Evolutionary conservation across 1,284 basidiomycete species (phyloP), one percentile per base, ranked within the genome.

Genomic region (Ceratobasidium theobromae): DNA sequence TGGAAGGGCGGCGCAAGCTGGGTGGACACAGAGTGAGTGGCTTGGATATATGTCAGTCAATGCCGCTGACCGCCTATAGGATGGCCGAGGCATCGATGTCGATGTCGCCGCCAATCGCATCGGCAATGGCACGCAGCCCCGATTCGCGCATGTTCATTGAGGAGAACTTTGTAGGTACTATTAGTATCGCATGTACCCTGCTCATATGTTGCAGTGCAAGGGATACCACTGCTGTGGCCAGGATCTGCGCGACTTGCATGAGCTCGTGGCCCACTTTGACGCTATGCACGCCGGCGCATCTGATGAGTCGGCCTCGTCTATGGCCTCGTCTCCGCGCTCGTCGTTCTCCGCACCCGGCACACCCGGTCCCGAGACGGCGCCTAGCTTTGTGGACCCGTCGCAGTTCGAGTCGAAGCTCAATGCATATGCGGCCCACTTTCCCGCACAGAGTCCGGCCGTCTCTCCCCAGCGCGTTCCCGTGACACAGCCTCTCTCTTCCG

Each of bases 291-390:
- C 49, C 23, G 60, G 49, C 28, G 35, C n/a, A 23, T 52, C 49
- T 3, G 48, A 52, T 40, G 60, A 62, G 5, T 51, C 48, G 12
- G 53, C 48, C 38, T 53, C 48, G 33, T 64, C 49, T 25, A 64
- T 64, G 60, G n/a, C 60, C 35, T 64, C 60, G 52, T 62, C 58
- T 11, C 60, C 60, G 4, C 60, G 60, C 52, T 64, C 60, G 21
- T 62, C 58, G 35, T 64, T 53, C 48, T 64, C 60, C 60, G 60
- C 60, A 25, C 60, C 60, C 48, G 60, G 58, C 2, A 62, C 58
- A n/a, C 58, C 58, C 8, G 58, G 58, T 6, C 58, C 58, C 25
- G 58, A 62, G 25, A 52, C 46, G 16, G 58, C 58, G 12, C 46
- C 58, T 18, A 35, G 38, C 25, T 64, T 64, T 23, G 38, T 28